Conservation (phyloP, 2,329 filamentous ascomycete genomes). For the Didymella exigua region DNA sequence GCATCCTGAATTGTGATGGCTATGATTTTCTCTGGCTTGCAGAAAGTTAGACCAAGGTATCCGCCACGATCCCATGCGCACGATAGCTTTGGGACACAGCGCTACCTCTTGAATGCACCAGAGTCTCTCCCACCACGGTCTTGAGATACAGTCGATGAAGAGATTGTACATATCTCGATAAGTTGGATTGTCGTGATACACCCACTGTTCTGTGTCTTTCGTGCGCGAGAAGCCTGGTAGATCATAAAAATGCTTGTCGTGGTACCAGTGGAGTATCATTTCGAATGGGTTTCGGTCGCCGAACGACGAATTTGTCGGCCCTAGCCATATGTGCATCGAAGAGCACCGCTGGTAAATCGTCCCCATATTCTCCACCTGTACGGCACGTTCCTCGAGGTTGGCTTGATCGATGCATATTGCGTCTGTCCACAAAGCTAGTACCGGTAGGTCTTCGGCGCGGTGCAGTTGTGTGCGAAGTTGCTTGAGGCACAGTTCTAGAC, state of each 20-base stretch:
- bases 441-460: not conserved
- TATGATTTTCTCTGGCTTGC: not conserved
- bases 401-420: slow-evolving; percentile 20
- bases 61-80: not conserved
- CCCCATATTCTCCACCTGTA: slow-evolving; percentile 18
- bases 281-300: not conserved
- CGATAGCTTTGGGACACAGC: not conserved
- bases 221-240: not conserved
- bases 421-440: slow-evolving; percentile 12
- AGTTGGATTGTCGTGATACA: not conserved
- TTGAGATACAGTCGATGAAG: not conserved
- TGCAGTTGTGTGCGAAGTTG: not conserved
- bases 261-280: not conserved
- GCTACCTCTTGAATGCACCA: slow-evolving; percentile 6
- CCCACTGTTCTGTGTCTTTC: not conserved
- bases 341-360: slow-evolving; percentile 8
- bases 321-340: slow-evolving; percentile 19
- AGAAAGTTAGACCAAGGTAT: not conserved
- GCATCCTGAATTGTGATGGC: not conserved
- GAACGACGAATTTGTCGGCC: slow-evolving; percentile 5
- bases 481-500: not conserved
- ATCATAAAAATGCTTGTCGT: slow-evolving; percentile 2
- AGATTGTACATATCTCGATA: slow-evolving; percentile 2
- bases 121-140: slow-evolving; percentile 4
- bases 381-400: slow-evolving; percentile 9